A percentile compares a stretch with the other conserved stretches of the same genome.
phyloP scores from a whole-genome alignment of 805 yeast genomes.

The Metschnikowia lachancei region DNA sequence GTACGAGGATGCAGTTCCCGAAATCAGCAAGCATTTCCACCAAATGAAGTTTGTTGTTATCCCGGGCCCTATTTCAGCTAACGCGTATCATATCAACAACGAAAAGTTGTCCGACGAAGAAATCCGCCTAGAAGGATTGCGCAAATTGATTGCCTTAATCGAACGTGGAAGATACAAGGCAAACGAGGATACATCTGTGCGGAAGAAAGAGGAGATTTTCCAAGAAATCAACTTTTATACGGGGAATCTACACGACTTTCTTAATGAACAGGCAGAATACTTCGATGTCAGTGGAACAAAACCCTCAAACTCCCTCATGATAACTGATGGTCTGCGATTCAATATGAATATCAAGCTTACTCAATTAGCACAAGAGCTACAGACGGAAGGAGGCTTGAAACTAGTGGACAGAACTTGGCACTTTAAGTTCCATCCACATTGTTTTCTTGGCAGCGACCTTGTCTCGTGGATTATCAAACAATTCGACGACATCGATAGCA shows the following conservation, averaged over 20 bases:
- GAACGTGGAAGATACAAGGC: constrained; percentile 51
- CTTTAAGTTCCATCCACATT: constrained; percentile 68
- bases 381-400: constrained; percentile 57
- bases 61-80: constrained; percentile 70
- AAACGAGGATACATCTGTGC: constrained; percentile 22
- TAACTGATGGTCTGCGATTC: constrained; percentile 38
- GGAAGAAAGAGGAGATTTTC: constrained; percentile 45
- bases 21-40: constrained; percentile 51
- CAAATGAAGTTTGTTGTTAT: constrained; percentile 80
- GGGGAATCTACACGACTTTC: constrained; percentile 70
- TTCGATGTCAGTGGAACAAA: constrained; percentile 38
- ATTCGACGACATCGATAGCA: constrained; percentile 72
- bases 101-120: constrained; percentile 80
- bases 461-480: constrained; percentile 82
- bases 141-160: constrained; percentile 61
- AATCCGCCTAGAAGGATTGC: constrained; percentile 84
- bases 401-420: constrained; percentile 89
- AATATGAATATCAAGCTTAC: constrained; percentile 48
- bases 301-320: constrained; percentile 31
- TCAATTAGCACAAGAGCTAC: constrained; percentile 63
- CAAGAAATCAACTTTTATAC: constrained; percentile 88
- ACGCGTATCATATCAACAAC: constrained; percentile 45
- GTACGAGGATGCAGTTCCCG: constrained; percentile 68
- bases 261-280: constrained; percentile 47
- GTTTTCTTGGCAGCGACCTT: constrained; percentile 82